These are phyloP conservation scores for Exophiala bonariae DNA, from an alignment of 2,329 filamentous ascomycete genomes.

Conservation along the genomic window DNA sequence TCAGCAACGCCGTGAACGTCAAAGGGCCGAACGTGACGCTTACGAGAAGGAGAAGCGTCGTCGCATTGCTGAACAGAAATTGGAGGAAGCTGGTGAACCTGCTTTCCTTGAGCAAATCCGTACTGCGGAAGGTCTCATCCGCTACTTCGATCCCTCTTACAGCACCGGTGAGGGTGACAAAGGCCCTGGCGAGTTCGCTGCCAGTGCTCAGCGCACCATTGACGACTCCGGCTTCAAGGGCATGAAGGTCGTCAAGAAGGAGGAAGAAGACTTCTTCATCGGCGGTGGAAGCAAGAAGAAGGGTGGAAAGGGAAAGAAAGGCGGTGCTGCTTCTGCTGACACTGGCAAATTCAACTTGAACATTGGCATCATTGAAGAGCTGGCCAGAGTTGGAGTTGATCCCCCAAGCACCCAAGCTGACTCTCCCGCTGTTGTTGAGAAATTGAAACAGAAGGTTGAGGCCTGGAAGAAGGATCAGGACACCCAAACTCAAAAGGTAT, in stretches of 20 bases:
- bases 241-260: conserved; percentile 78
- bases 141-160: conserved; percentile 85
- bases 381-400: conserved; percentile 78
- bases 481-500: conserved; percentile 84
- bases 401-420: conserved; percentile 85
- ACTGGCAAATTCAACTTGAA: conserved; percentile 73
- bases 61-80: conserved; percentile 56
- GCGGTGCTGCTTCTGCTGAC: conserved; percentile 50
- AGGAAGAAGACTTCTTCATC: conserved; percentile 83
- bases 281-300: conserved; percentile 72
- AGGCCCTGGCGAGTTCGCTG: conserved; percentile 59
- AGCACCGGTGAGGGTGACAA: conserved; percentile 59
- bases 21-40: conserved; percentile 72
- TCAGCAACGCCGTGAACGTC: conserved; percentile 72
- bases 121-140: conserved; percentile 80
- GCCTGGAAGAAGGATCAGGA: conserved; percentile 91
- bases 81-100: conserved; percentile 61
- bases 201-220: conserved; percentile 77
- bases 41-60: conserved; percentile 50
- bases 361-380: conserved; percentile 88
- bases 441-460: conserved; percentile 87
- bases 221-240: conserved; percentile 85
- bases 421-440: conserved; percentile 76
- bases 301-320: conserved; percentile 40
- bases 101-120: conserved; percentile 93